Evolutionary conservation across 148 eudicot species (phyloP), one percentile per base, ranked within the genome.

Genomic region (Silene conica): DNA sequence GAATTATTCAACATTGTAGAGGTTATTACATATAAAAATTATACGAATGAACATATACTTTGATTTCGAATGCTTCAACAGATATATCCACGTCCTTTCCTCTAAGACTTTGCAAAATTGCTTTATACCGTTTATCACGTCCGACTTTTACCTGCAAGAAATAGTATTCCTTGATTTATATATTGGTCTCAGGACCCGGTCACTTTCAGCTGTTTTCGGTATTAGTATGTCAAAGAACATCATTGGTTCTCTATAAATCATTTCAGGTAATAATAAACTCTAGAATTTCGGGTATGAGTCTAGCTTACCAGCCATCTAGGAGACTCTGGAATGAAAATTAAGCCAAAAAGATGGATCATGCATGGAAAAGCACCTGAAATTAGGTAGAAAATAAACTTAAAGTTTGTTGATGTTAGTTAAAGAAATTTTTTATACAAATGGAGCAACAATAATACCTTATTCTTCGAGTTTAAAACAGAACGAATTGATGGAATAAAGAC

Each of bases 261-360:
- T 55, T 1, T 9, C 3, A 19, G 21, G 63, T 59, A 8, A 59
- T 11, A 21, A 20, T 59, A 59, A 23, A 8, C 38, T 63, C 18
- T 3, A 6, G 66, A 26, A 63, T 10, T 26, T 63, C 38, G 7
- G 66, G 41, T 8, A 20, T 8, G 26, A 21, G 63, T 6, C 26
- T 34, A 14, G 68, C 92, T 77, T 74, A 89, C 93, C 86, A 89
- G 74, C 90, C 90, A 89, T 79, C 93, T 80, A 67, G 93, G 93
- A 77, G 93, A 89, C 76, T 89, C 90, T 5, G 90, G 89, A 70
- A 89, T 82, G 79, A 87, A 83, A 72, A 77, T 77, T 55, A 86
- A 61, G 74, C 87, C 86, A 1, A 82, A 13, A 38, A 83, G 54
- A 75, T 87, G 93, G 67, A 89, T 67, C 9, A 85, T 14, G 68